A percentile compares a stretch with the other conserved stretches of the same genome.
These are phyloP conservation scores for Elsinoe arachidis DNA, from an alignment of 2,329 filamentous ascomycete species.

Conservation along the genomic window DNA sequence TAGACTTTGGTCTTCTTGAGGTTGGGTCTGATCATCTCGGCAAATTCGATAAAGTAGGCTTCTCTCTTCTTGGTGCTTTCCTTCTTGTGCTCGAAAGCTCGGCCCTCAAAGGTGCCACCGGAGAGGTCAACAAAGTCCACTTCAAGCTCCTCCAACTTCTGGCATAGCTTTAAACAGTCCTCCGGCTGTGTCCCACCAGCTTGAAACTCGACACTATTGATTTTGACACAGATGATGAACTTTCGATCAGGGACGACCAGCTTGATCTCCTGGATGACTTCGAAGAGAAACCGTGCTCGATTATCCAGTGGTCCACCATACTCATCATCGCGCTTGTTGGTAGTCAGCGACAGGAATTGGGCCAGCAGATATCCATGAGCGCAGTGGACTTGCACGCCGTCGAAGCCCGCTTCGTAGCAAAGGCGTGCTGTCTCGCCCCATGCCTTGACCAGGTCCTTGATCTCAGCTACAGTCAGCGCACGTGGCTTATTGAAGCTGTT, in stretches of 20 bases:
- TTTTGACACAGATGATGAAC: slow-evolving; percentile 25
- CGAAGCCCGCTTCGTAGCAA: slow-evolving; percentile 24
- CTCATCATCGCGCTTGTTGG: slow-evolving; percentile 34
- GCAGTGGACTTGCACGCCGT: slow-evolving; percentile 26
- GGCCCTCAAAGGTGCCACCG: slow-evolving; percentile 23
- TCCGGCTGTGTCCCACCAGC: slow-evolving; percentile 22
- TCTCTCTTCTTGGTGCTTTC: slow-evolving; percentile 23
- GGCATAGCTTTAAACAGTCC: slow-evolving; percentile 22
- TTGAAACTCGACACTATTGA: slow-evolving; percentile 27
- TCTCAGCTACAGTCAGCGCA: slow-evolving; percentile 22
- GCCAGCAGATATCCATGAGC: slow-evolving; percentile 36
- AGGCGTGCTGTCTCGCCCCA: slow-evolving; percentile 23
- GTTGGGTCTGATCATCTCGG: slow-evolving; percentile 23
- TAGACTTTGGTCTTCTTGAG: slow-evolving; percentile 26
- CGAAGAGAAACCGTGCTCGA: slow-evolving; percentile 30
- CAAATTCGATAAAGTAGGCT: slow-evolving; percentile 25
- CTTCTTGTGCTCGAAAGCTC: slow-evolving; percentile 25
- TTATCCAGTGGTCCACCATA: slow-evolving; percentile 37
- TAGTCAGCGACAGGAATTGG: slow-evolving; percentile 33
- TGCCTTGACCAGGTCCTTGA: slow-evolving; percentile 22
- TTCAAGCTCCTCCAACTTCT: slow-evolving; percentile 19
- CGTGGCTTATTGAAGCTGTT: slow-evolving; percentile 24
- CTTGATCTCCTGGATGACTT: slow-evolving; percentile 30
- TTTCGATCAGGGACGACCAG: slow-evolving; percentile 19
- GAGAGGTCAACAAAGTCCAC: slow-evolving; percentile 23